A percentile compares a stretch with the other conserved stretches of the same genome.
phyloP scores from a whole-genome alignment of 352 stramenopile genomes.

The Globisporangium abappressorium region DNA sequence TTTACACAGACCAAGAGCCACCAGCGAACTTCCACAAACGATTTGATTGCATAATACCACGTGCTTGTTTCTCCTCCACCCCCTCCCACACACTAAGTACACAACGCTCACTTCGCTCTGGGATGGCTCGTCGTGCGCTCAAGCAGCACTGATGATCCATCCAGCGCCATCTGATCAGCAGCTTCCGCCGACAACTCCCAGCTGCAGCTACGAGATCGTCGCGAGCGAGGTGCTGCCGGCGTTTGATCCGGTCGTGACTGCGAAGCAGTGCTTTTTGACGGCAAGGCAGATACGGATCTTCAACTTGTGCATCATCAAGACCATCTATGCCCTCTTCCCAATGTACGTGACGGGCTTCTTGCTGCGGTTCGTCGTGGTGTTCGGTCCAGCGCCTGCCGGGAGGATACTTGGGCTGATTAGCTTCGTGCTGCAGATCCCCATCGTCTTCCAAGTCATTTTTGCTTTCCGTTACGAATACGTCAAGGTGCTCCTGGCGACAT shows the following conservation, averaged over 20 bases:
- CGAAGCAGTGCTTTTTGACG: slow-evolving; percentile 12
- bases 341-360: slow-evolving; percentile 8
- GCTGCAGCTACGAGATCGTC: slow-evolving; percentile 9
- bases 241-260: background rate
- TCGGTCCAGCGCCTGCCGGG: background rate
- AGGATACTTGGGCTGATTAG: slow-evolving; percentile 5
- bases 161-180: background rate
- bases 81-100: background rate
- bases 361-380: slow-evolving; percentile 7
- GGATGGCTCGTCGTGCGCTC: background rate
- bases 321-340: slow-evolving; percentile 3
- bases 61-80: background rate
- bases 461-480: slow-evolving; percentile 16
- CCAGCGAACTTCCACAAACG: background rate
- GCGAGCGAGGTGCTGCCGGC: slow-evolving; percentile 4
- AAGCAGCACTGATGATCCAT: background rate
- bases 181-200: background rate
- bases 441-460: slow-evolving; percentile 9
- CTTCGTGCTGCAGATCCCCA: slow-evolving; percentile 8
- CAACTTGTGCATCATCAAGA: slow-evolving; percentile 1
- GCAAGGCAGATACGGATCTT: background rate
- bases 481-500: slow-evolving; percentile 11
- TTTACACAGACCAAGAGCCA: background rate
- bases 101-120: background rate
- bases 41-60: background rate